phyloP scores from a whole-genome alignment of 148 eudicot genomes.

The Amaranthus hypochondriacus region DNA sequence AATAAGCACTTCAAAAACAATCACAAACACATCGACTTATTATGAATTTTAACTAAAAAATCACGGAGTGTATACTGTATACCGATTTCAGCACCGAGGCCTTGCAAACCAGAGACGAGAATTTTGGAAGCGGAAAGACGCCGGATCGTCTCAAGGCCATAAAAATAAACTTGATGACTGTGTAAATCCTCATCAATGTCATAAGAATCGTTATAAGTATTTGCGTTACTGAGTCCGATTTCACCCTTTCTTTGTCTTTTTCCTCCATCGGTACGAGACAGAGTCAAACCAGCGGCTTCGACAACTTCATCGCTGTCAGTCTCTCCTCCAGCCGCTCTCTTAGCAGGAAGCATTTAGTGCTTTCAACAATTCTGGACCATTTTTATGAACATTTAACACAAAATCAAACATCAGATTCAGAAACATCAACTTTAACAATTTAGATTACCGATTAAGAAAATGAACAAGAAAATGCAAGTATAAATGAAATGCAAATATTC shows the following conservation, averaged over 20 bases:
- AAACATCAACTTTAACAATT: neutral
- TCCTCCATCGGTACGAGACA: slow-evolving; percentile 23
- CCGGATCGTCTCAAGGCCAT: slow-evolving; percentile 85
- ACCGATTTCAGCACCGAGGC: slow-evolving; percentile 90
- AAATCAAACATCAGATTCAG: neutral
- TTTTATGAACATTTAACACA: slow-evolving; percentile 8
- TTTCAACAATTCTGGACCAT: slow-evolving; percentile 35
- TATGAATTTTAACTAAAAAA: neutral
- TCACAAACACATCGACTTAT: neutral
- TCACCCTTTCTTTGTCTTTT: slow-evolving; percentile 25
- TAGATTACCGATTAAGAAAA: neutral
- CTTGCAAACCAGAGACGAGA: slow-evolving; percentile 71
- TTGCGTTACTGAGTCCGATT: slow-evolving; percentile 20
- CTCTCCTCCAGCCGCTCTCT: slow-evolving; percentile 63
- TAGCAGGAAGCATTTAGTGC: slow-evolving; percentile 75
- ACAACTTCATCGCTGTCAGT: slow-evolving; percentile 30
- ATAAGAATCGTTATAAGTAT: slow-evolving; percentile 13
- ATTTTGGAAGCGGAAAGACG: slow-evolving; percentile 67
- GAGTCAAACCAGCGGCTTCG: slow-evolving; percentile 14
- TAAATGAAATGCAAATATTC: neutral
- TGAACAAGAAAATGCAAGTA: neutral
- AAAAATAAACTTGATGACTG: slow-evolving; percentile 81
- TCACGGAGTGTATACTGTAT: neutral
- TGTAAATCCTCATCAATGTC: slow-evolving; percentile 85
- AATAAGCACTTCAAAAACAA: neutral